Conservation (phyloP, 441 rosid genomes). For the Rhodomyrtus psidioides region DNA sequence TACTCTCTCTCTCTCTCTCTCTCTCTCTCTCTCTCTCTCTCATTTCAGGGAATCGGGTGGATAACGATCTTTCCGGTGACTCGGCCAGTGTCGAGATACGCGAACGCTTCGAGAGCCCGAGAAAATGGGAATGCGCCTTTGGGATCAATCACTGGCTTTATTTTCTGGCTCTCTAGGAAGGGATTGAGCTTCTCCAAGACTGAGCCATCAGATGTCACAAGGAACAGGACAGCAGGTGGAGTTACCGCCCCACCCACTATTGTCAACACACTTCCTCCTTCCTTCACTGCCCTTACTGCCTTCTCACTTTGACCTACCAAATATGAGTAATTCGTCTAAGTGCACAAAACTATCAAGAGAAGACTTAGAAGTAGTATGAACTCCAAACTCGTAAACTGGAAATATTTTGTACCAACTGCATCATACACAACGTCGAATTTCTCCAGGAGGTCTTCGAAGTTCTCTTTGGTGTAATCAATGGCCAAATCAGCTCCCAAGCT, state of each 20-base stretch:
- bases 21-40: neutral
- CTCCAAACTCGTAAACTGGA: too few species aligned
- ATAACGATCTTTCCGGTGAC: neutral
- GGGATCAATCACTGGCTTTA: conserved; percentile 4
- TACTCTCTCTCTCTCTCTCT: too few species aligned
- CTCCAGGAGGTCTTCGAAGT: neutral
- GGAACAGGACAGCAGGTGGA: neutral
- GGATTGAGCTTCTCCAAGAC: neutral
- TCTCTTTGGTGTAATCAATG: neutral
- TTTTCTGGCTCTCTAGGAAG: neutral
- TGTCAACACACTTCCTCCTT: neutral
- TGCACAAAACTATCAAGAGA: too few species aligned
- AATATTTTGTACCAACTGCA: neutral
- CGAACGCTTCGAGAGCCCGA: neutral
- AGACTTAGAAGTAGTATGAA: too few species aligned
- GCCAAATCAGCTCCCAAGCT: neutral
- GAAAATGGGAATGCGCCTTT: neutral
- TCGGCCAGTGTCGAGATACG: neutral
- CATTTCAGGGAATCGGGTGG: neutral
- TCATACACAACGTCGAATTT: neutral
- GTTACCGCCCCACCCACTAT: neutral
- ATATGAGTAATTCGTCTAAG: too few species aligned
- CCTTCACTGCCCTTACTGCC: neutral
- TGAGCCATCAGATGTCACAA: neutral
- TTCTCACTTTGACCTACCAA: neutral